Evolutionary conservation across 2,329 filamentous ascomycete species (phyloP), one percentile per base, ranked within the genome.

Genomic region (Capronia coronata): DNA sequence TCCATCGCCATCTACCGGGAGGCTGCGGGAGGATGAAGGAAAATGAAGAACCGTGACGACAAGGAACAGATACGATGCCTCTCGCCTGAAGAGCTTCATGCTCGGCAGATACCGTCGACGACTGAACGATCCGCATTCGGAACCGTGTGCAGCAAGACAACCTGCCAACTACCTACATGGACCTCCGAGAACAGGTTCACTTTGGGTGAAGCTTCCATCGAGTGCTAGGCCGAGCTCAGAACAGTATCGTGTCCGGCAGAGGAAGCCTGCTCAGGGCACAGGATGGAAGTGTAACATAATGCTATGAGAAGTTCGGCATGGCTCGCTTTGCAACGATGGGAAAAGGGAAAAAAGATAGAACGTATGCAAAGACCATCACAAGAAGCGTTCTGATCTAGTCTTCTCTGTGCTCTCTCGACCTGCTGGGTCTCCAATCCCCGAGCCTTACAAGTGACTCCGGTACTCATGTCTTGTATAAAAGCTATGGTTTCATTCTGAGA

Each of bases 1-100:
- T 87, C 82, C 65, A 74, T 94, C 55, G 80, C 82, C 1, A 89
- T 94, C 66, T 94, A 94, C 65, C 75, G 88, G 35, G 88, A 94
- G 70, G 88, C 88, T 43, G 89, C 83, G 16, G 86, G 86, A 11
- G 75, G 71, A 47, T 83, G 66, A 71, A 19, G 8, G 38, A 8
- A 41, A 41, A 8, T 8, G 21, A 10, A 10, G 25, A 10, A 10
- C 25, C 25, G 8, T 14, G 19, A 7, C 21, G 9, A 41, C 25
- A 21, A 41, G 6, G 16, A n/a, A 9, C 19, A 41, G 13, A 41
- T 21, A 5, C 4, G 3, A 25, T 14, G 19, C 19, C 38, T 25
- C 16, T 13, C 21, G 7, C 5, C 16, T 19, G 34, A 37, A 32
- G 3, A n/a, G 13, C 34, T 18, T 7, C 14, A 13, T 37, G 14